Evolutionary conservation across 495 filamentous ascomycete species (phyloP), one percentile per base, ranked within the genome.

Genomic region (Thozetella sp.): DNA sequence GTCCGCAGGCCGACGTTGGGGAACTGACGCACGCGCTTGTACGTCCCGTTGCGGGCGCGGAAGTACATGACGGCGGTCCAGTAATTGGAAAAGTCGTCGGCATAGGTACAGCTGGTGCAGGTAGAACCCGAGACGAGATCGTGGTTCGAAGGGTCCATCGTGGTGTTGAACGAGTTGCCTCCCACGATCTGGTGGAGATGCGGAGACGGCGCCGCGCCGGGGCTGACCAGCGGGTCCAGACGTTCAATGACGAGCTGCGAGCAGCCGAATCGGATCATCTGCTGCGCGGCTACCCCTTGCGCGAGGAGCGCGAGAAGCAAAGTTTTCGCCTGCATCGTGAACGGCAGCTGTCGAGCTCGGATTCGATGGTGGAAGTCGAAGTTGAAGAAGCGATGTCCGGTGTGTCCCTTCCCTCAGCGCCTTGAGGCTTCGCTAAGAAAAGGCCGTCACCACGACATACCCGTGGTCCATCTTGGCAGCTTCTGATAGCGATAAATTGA

Each of bases 181-280:
- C 74, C 74, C 54, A 76, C 72, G 58, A 76, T 64, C 57, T 79
- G 76, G 54, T 79, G 76, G 58, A 79, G 62, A 64, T 79, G 76
- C 2, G 71, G 54, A 3, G 73, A 72, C 15, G 68, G 72, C 13
- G 70, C 55, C 51, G 64, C 62, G 24, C 76, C 76, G 0, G 76
- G 76, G 64, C 73, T 74, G 52, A 79, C 76, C 13, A 79, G 66
- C 3, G 76, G 76, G 50, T 79, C 76, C 46, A 79, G 63, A 1
- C 75, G 69, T 62, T 76, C 75, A 51, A 79, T 70, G 48, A 70
- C 69, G 48, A 79, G 75, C 63, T 76, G 75, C 3, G 68, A 72
- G 67, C 78, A 80, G 20, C 70, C 71, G 66, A 80, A 80, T 25
- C 78, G 74, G 69, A 80, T 78, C 71, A 79, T 72, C 56, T 73